Percentiles rank a stretch among this genome's conserved stretches.
These are phyloP conservation scores for Nemania serpens DNA, from an alignment of 2,329 filamentous ascomycete genomes.

Conservation along the genomic window DNA sequence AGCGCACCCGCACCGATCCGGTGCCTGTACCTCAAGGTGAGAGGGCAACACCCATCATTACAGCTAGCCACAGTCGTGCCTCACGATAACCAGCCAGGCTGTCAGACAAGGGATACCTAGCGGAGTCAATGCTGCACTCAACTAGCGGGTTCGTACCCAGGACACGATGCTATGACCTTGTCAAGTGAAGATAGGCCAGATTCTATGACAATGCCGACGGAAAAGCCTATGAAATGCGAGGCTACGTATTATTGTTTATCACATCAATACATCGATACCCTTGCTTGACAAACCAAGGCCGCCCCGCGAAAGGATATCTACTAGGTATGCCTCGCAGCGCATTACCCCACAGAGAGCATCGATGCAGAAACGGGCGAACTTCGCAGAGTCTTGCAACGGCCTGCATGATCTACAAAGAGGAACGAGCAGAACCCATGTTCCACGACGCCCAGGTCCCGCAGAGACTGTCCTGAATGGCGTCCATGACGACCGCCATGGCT, in stretches of 20 bases:
- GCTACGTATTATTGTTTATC: neutral
- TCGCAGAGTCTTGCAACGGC: conserved; percentile 28
- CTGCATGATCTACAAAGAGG: conserved; percentile 22
- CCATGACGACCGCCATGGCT: conserved; percentile 18
- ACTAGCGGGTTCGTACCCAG: neutral
- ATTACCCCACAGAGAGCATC: conserved; percentile 37
- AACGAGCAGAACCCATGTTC: conserved; percentile 11
- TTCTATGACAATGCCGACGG: neutral
- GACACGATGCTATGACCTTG: neutral
- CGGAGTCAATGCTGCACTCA: conserved; percentile 2
- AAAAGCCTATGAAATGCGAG: conserved; percentile 6
- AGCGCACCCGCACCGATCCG: conserved; percentile 2
- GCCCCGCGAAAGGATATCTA: conserved; percentile 4
- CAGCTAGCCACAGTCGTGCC: conserved; percentile 9
- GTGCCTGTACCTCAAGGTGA: neutral
- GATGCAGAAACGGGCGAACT: conserved; percentile 35
- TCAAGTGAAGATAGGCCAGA: conserved; percentile 1
- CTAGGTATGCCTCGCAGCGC: conserved; percentile 18
- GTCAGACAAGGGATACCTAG: neutral
- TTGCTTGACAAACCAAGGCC: neutral
- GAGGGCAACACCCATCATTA: neutral
- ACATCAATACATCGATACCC: conserved; percentile 2
- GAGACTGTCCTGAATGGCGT: conserved; percentile 10
- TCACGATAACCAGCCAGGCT: conserved; percentile 7
- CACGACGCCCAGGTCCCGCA: conserved; percentile 24